A percentile compares a stretch with the other conserved stretches of the same genome.
These are phyloP conservation scores for Asterophora lycoperdoides DNA, from an alignment of 768 basidiomycete species.

Conservation along the genomic window DNA sequence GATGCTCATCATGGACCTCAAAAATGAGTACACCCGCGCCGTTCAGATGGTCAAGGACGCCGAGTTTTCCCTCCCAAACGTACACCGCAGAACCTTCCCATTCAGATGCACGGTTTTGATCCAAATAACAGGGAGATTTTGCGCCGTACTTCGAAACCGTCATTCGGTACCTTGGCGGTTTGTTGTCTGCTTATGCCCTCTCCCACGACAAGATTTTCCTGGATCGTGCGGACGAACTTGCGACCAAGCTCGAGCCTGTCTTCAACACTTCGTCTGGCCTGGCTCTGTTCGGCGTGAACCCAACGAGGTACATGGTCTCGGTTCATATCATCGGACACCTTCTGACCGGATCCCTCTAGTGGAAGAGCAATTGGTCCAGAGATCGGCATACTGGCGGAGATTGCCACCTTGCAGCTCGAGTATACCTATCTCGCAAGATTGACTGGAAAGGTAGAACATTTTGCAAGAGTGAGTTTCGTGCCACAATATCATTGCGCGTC, in stretches of 20 bases:
- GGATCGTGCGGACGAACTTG: slow-evolving; percentile 74
- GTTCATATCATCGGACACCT: background rate
- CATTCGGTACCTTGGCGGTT: slow-evolving; percentile 86
- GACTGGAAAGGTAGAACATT: slow-evolving; percentile 65
- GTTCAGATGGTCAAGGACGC: slow-evolving; percentile 46
- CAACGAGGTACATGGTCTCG: slow-evolving; percentile 41
- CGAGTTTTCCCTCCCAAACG: slow-evolving; percentile 46
- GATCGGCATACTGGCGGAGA: slow-evolving; percentile 64
- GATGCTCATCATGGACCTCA: slow-evolving; percentile 74
- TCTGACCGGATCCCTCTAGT: slow-evolving; percentile 18
- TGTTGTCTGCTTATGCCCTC: slow-evolving; percentile 80
- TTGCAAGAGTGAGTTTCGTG: slow-evolving; percentile 42
- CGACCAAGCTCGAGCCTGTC: slow-evolving; percentile 60
- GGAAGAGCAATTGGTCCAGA: slow-evolving; percentile 28
- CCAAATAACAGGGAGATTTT: slow-evolving; percentile 22
- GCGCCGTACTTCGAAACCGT: slow-evolving; percentile 79
- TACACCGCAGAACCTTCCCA: slow-evolving; percentile 19
- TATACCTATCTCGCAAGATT: slow-evolving; percentile 78
- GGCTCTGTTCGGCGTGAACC: slow-evolving; percentile 68
- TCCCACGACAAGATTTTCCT: slow-evolving; percentile 60
- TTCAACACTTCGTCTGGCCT: slow-evolving; percentile 71
- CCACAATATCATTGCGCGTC: background rate
- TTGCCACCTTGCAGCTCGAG: slow-evolving; percentile 79
- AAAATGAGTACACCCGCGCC: slow-evolving; percentile 65
- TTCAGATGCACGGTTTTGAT: background rate